phyloP scores from a whole-genome alignment of 495 filamentous ascomycete species.

The Neurospora sp. region DNA sequence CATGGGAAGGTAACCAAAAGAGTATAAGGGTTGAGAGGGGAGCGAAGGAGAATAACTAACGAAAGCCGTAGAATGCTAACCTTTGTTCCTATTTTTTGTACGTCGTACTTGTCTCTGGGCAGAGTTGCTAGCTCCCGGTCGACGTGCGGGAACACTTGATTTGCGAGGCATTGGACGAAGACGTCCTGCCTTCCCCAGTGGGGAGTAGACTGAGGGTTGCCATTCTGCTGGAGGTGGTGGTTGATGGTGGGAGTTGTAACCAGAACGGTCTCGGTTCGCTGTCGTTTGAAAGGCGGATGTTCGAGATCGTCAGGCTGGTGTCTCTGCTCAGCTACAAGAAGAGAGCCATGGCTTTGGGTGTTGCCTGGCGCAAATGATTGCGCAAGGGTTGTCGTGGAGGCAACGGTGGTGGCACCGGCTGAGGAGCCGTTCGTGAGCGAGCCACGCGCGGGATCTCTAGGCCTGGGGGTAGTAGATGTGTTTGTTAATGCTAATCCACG shows the following conservation, averaged over 20 bases:
- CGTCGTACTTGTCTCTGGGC: background rate
- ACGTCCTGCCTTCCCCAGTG: background rate
- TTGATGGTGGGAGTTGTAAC: background rate
- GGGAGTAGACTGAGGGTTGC: background rate
- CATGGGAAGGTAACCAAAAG: background rate
- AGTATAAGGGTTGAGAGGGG: background rate
- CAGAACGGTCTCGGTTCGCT: background rate
- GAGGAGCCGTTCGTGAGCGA: background rate
- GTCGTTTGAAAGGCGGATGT: background rate
- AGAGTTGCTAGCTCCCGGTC: constrained; percentile 9
- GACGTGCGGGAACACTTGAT: constrained; percentile 29
- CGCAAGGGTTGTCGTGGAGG: background rate
- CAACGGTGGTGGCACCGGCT: background rate
- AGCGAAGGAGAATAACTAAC: background rate
- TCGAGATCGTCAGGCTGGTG: background rate
- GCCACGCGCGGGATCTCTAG: background rate
- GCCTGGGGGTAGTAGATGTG: background rate
- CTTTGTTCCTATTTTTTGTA: constrained; percentile 3
- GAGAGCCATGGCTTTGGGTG: background rate
- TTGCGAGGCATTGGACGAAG: constrained; percentile 14
- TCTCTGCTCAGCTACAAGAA: background rate
- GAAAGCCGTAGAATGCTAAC: constrained; percentile 3
- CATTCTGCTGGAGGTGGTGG: background rate
- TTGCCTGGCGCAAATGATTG: background rate
- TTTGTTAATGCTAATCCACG: background rate